Conservation (phyloP, 805 yeast genomes). For the Spathaspora girioi region DNA sequence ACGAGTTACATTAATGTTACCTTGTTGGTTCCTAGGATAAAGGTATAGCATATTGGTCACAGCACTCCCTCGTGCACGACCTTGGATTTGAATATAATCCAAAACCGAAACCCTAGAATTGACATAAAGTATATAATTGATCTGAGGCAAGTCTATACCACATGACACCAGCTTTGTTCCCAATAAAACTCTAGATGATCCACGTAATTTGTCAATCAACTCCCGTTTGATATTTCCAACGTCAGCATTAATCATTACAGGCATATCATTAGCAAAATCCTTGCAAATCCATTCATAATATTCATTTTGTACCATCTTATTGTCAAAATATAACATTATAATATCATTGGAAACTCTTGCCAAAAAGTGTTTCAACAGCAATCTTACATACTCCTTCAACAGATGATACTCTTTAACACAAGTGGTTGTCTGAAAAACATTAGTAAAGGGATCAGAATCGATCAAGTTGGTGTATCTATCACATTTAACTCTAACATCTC, state of each 20-base stretch:
- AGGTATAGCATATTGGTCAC: neutral
- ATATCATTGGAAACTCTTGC: neutral
- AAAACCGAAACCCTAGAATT: neutral
- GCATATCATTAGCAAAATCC: neutral
- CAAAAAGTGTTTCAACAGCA: neutral
- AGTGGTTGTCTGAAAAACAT: neutral
- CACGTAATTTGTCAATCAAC: too few species aligned
- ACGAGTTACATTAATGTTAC: neutral
- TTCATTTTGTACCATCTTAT: neutral
- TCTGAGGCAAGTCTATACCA: neutral
- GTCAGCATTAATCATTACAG: neutral
- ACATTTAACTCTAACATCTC: neutral
- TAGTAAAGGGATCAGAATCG: neutral
- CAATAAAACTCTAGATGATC: neutral
- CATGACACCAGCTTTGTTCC: neutral
- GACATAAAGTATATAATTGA: too few species aligned
- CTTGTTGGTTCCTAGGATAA: neutral
- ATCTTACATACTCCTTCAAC: neutral
- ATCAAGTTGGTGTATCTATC: neutral
- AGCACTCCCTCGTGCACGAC: neutral
- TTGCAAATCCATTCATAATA: neutral
- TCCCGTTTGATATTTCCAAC: neutral
- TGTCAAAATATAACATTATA: neutral
- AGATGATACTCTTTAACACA: neutral
- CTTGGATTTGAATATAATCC: neutral